phyloP scores from a whole-genome alignment of 768 basidiomycete species.

The Kwoniella heveanensis region DNA sequence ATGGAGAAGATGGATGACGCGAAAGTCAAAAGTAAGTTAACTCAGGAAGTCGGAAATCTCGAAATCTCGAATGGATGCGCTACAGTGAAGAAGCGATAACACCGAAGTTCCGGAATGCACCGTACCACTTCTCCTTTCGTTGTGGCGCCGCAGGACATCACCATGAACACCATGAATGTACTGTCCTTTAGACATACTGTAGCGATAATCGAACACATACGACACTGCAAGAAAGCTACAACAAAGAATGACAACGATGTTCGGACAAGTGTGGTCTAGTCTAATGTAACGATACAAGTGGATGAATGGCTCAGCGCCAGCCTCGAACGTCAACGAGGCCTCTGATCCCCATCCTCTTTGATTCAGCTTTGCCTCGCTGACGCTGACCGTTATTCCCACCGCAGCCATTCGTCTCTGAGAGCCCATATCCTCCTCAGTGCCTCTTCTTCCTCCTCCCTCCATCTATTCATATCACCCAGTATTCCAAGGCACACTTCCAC shows the following conservation, averaged over 20 bases:
- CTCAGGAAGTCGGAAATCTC: constrained; percentile 1
- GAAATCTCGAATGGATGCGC: neutral
- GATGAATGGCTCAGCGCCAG: too few relatives aligned
- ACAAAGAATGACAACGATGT: too few relatives aligned
- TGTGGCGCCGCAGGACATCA: too few relatives aligned
- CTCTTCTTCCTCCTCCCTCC: constrained; percentile 32
- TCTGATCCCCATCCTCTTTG: too few relatives aligned
- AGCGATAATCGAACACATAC: too few relatives aligned
- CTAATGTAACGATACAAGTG: constrained; percentile 6
- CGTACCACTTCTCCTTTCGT: neutral
- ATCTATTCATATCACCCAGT: neutral
- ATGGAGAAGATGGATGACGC: neutral
- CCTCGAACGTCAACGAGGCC: too few relatives aligned
- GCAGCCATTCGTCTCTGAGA: constrained; percentile 29
- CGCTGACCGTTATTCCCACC: constrained; percentile 19
- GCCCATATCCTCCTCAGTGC: constrained; percentile 26
- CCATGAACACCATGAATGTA: too few relatives aligned
- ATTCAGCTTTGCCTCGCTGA: too few relatives aligned
- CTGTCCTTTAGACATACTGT: too few relatives aligned
- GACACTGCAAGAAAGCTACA: too few relatives aligned
- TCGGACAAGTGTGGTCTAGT: too few relatives aligned
- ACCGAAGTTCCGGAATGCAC: constrained; percentile 10
- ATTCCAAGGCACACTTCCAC: neutral
- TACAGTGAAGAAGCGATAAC: neutral
- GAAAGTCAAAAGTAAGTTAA: neutral